Conservation (phyloP, 2,329 filamentous ascomycete species). For the Fusarium robinianum region DNA sequence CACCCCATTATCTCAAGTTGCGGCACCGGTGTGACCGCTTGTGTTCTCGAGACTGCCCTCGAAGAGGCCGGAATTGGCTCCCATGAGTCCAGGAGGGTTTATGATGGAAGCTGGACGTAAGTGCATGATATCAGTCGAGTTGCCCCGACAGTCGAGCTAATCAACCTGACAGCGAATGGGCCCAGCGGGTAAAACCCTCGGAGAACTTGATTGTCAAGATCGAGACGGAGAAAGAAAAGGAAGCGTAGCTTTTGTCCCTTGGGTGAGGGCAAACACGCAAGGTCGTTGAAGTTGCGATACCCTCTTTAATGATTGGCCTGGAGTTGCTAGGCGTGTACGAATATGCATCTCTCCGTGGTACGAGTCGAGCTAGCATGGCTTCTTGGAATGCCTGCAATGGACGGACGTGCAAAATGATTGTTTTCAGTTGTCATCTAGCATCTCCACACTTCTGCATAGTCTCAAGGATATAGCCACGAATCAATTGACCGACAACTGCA, state of each 20-base stretch:
- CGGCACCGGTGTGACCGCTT: constrained; percentile 92
- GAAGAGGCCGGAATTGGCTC: constrained; percentile 76
- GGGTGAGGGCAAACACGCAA: constrained; percentile 23
- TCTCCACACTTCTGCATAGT: constrained; percentile 30
- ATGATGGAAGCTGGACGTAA: constrained; percentile 98
- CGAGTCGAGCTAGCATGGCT: constrained; percentile 30
- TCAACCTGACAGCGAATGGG: constrained; percentile 63
- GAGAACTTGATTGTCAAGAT: constrained; percentile 67
- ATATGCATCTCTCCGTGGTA: constrained; percentile 34
- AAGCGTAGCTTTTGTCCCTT: constrained; percentile 15
- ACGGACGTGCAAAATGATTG: constrained; percentile 21
- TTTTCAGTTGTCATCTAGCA: constrained; percentile 27
- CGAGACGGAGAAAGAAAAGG: constrained; percentile 49
- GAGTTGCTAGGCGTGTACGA: constrained; percentile 36
- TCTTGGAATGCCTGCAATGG: constrained; percentile 19
- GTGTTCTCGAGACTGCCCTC: constrained; percentile 85
- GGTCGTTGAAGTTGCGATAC: constrained; percentile 38
- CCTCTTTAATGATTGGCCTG: constrained; percentile 38
- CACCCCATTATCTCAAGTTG: constrained; percentile 87
- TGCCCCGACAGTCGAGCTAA: constrained; percentile 11
- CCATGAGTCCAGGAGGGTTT: constrained; percentile 71
- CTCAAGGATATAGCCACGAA: constrained; percentile 26
- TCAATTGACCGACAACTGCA: constrained; percentile 25
- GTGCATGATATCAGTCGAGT: constrained; percentile 44
- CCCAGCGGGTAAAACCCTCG: constrained; percentile 63